Evolutionary conservation across 1,284 basidiomycete genomes (phyloP).

Genomic region (Gymnopus androsaceus): DNA sequence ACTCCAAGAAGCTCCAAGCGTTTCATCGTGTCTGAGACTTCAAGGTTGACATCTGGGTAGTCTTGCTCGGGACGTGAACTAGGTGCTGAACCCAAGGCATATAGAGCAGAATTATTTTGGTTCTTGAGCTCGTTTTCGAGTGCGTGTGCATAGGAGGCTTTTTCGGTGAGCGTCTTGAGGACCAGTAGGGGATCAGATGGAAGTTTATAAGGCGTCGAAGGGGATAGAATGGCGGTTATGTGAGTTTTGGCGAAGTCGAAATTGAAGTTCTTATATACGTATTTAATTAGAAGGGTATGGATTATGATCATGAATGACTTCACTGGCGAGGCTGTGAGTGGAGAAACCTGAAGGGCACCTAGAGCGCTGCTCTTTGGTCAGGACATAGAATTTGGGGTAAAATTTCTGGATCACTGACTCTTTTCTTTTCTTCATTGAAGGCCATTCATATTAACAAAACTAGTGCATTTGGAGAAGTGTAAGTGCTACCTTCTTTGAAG

Average conservation of each 20-base stretch:
- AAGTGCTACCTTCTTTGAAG: not conserved
- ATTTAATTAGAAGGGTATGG: not conserved
- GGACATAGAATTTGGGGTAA: not conserved
- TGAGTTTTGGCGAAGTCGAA: not conserved
- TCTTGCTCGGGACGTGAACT: not conserved
- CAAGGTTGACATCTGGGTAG: not conserved
- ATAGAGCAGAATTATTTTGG: not conserved
- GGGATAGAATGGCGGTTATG: slow-evolving; percentile 5
- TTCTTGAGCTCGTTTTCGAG: not conserved
- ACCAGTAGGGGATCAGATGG: not conserved
- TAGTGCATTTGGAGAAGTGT: not conserved
- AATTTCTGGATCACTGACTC: not conserved
- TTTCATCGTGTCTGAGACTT: not conserved
- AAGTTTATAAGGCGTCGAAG: not conserved
- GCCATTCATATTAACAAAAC: not conserved
- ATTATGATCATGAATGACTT: not conserved
- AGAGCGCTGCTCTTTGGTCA: not conserved
- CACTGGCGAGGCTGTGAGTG: not conserved
- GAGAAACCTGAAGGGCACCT: not conserved
- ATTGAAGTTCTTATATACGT: not conserved
- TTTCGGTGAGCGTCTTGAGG: not conserved
- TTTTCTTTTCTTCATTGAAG: not conserved
- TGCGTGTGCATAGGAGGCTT: slow-evolving; percentile 5
- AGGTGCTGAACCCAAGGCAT: not conserved
- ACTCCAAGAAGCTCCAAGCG: not conserved